Evolutionary conservation across 495 filamentous ascomycete genomes (phyloP), one percentile per base, ranked within the genome.

Genomic region (Penicillium roqueforti): DNA sequence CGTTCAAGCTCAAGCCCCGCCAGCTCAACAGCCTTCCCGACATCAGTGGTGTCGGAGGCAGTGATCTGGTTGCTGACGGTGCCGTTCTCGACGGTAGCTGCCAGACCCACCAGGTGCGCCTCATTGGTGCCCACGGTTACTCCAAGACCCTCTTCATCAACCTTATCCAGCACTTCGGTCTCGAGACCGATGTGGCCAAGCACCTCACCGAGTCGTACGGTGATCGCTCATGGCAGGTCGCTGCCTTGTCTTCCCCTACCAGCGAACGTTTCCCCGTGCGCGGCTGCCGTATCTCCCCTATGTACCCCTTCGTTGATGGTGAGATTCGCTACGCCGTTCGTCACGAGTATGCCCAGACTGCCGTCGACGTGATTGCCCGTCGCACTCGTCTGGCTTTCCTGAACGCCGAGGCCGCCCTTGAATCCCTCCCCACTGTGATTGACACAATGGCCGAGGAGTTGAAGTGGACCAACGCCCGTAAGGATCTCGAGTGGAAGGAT

Each of bases 131-230:
- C 2, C 93, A 98, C 69, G 92, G 93, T 51, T 97, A 83, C 75
- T 88, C 84, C 64, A 92, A 95, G 69, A 98, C 92, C 3, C 83
- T 98, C 18, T 98, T 97, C 73, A 98, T 98, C 82, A 92, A 95
- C 72, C 79, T 98, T 10, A 96, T 98, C 68, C 93, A 98, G 69
- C 91, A 96, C 74, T 97, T 90, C 66, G 93, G 93, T 55, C 73
- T 98, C 54, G 93, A 97, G 71, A 97, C 89, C 38, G 91, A 95
- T 60, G 92, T 97, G 18, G 93, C 93, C 14, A 86, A 90, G 72
- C 91, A 98, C 70, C 80, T 98, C 18, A 87, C 87, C 2, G 78
- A 85, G 55, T 88, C 91, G 38, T 98, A 97, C 66, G 93, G 93
- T 61, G 93, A 97, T 72, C 84, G 93, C 26, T 91, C 93, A 22